A percentile compares a stretch with the other conserved stretches of the same genome.
Conservation (phyloP, 1,284 basidiomycete genomes). For the Tremellales sp. region DNA sequence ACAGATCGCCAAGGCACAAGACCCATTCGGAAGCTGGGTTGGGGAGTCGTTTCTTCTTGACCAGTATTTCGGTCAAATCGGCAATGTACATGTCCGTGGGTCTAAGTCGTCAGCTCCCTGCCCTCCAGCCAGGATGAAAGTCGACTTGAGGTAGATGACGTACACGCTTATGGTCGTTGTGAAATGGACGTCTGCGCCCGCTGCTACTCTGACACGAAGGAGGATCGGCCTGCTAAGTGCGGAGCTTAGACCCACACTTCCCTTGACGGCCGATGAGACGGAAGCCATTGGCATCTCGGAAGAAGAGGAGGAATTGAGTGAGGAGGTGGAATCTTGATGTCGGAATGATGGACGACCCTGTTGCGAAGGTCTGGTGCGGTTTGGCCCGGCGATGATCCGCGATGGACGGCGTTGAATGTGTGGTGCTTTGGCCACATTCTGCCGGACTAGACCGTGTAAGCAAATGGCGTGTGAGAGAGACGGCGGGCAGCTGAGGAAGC, state of each 20-base stretch:
- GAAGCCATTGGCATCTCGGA: conserved; percentile 7
- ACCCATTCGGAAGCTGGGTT: conserved; percentile 76
- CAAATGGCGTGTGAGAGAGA: too few species aligned
- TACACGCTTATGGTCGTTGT: conserved; percentile 85
- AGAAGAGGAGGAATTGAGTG: conserved; percentile 16
- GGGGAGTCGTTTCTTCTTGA: conserved; percentile 65
- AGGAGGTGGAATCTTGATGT: conserved; percentile 9
- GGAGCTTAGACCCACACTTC: conserved; percentile 27
- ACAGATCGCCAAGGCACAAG: conserved; percentile 69
- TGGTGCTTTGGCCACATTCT: conserved; percentile 67
- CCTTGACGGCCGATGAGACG: conserved; percentile 25
- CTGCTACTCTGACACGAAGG: conserved; percentile 70
- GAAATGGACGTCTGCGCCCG: conserved; percentile 73
- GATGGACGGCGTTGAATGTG: conserved; percentile 42
- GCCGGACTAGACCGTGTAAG: too few species aligned
- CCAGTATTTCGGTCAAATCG: conserved; percentile 84
- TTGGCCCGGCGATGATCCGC: conserved; percentile 28
- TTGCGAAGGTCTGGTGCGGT: conserved; percentile 8
- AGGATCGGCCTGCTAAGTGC: conserved; percentile 54
- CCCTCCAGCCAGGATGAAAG: not conserved
- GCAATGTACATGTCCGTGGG: conserved; percentile 95
- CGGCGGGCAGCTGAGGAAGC: conserved; percentile 27
- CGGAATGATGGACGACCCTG: conserved; percentile 3
- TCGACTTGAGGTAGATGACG: conserved; percentile 36
- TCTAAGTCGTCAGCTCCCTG: conserved; percentile 48